phyloP scores from a whole-genome alignment of 83 land plant species.

The Thuja plicata region DNA sequence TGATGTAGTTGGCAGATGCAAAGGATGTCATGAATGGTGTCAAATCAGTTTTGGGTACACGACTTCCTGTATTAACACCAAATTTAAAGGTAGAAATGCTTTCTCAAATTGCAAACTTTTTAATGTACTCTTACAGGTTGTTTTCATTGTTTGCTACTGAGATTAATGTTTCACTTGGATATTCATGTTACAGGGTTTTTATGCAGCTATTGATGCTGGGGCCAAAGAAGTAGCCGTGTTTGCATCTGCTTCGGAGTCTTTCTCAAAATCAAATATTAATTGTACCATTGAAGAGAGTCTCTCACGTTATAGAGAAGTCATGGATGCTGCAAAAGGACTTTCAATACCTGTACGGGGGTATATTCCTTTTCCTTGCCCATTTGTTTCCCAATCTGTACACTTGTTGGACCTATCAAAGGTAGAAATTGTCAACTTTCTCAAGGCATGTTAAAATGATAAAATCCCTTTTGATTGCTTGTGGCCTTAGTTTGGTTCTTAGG shows the following conservation, averaged over 20 bases:
- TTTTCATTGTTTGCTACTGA: neutral
- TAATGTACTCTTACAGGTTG: neutral
- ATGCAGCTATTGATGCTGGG: constrained; percentile 94
- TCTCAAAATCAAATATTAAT: constrained; percentile 89
- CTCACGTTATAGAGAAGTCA: constrained; percentile 71
- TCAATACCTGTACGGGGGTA: constrained; percentile 93
- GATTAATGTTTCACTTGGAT: neutral
- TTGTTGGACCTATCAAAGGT: no score
- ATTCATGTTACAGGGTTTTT: constrained; percentile 71
- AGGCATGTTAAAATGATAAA: no score
- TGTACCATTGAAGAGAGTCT: constrained; percentile 93
- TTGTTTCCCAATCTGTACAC: neutral
- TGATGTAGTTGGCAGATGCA: constrained; percentile 85
- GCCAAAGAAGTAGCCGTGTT: constrained; percentile 95
- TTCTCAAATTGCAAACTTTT: neutral
- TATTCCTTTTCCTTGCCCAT: constrained; percentile 6
- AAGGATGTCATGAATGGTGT: constrained; percentile 84
- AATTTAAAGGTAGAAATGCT: constrained; percentile 65
- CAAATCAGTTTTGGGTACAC: constrained; percentile 42
- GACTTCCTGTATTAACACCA: constrained; percentile 89
- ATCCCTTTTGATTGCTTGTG: no score
- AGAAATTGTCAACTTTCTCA: no score
- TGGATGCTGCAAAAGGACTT: constrained; percentile 70
- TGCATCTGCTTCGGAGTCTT: constrained; percentile 98
- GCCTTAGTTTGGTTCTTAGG: no score